Conservation (phyloP, 495 filamentous ascomycete species). For the Aspergillus saccharolyticus region DNA sequence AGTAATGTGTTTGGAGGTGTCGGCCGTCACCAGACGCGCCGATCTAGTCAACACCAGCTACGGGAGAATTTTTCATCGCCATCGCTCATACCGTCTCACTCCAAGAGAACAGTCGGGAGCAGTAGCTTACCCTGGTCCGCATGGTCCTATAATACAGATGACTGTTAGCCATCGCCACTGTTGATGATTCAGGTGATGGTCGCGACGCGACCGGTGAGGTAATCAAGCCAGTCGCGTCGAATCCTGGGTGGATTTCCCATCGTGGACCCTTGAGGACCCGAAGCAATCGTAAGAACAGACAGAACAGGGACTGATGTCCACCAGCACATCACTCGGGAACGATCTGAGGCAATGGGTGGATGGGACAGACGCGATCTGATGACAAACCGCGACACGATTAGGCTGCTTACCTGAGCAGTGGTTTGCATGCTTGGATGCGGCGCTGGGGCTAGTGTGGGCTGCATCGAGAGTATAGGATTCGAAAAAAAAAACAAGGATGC, state of each 20-base stretch:
- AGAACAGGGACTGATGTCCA: background rate
- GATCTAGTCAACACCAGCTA: background rate
- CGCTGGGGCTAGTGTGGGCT: constrained; percentile 53
- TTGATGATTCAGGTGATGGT: background rate
- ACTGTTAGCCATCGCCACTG: constrained; percentile 9
- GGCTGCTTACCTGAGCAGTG: constrained; percentile 51
- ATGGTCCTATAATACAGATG: constrained; percentile 36
- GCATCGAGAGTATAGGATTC: constrained; percentile 36
- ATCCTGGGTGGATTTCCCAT: constrained; percentile 8
- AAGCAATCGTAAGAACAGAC: constrained; percentile 3
- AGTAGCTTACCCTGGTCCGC: constrained; percentile 47
- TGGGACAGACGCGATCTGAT: constrained; percentile 33
- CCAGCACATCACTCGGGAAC: constrained; percentile 9
- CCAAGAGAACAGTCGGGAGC: background rate
- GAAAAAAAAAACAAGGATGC: constrained; percentile 17
- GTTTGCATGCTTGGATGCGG: constrained; percentile 54
- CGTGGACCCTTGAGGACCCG: background rate
- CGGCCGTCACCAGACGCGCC: background rate
- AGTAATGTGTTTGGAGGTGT: background rate
- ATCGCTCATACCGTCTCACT: background rate
- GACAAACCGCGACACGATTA: constrained; percentile 37
- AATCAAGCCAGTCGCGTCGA: background rate
- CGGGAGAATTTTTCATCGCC: background rate
- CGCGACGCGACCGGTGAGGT: constrained; percentile 10
- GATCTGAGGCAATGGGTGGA: constrained; percentile 21